A percentile compares a stretch with the other conserved stretches of the same genome.
Evolutionary conservation across 2,329 filamentous ascomycete genomes (phyloP).

Genomic region (Annulohypoxylon truncatum): DNA sequence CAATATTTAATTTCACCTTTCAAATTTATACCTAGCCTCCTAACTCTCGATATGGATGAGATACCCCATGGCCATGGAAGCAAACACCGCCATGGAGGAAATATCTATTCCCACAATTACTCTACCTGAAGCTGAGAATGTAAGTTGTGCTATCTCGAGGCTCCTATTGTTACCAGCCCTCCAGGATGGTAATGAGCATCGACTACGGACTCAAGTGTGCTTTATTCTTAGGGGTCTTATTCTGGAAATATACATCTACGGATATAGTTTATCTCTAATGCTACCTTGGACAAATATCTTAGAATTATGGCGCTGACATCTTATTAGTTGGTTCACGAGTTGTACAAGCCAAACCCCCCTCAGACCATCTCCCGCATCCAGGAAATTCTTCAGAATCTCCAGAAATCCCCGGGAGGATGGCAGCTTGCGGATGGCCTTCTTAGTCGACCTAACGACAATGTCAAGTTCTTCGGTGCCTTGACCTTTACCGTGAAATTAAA

Average conservation of each 20-base stretch:
- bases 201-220: neutral
- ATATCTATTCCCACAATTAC: slow-evolving; percentile 41
- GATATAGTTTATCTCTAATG: neutral
- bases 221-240: neutral
- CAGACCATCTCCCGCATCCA: slow-evolving; percentile 67
- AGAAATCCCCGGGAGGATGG: slow-evolving; percentile 86
- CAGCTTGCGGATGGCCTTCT: slow-evolving; percentile 82
- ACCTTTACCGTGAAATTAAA: slow-evolving; percentile 96
- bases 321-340: slow-evolving; percentile 60
- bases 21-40: slow-evolving; percentile 9
- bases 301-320: neutral
- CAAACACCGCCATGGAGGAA: slow-evolving; percentile 43
- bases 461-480: slow-evolving; percentile 91
- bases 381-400: slow-evolving; percentile 80
- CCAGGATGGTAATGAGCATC: neutral
- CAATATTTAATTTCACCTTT: slow-evolving; percentile 3
- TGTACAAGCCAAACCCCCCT: slow-evolving; percentile 65
- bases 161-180: neutral
- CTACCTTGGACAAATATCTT: neutral
- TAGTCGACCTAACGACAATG: slow-evolving; percentile 74
- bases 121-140: slow-evolving; percentile 46
- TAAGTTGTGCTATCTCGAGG: slow-evolving; percentile 31
- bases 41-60: slow-evolving; percentile 43
- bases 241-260: neutral
- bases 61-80: slow-evolving; percentile 30